Evolutionary conservation across 805 yeast genomes (phyloP), one percentile per base, ranked within the genome.

Genomic region (Lachancea sp.): DNA sequence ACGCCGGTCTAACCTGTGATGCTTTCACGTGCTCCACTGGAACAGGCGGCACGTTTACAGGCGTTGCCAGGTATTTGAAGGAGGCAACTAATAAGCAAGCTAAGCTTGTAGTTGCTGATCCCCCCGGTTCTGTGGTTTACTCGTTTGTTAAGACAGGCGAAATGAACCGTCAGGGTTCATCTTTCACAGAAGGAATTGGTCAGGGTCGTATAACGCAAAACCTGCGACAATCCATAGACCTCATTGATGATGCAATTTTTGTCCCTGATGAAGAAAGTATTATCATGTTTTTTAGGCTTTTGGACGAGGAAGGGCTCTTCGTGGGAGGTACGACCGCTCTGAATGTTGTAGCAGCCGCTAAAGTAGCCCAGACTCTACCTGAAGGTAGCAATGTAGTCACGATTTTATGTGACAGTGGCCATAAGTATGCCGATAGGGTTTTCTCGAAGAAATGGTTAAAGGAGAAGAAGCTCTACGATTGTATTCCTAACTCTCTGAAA

Each of bases 121-220:
- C 97, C 17, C 96, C 96, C 11, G 96, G 97, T 43, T 80, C 92
- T 3, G 84, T 83, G 36, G 71, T 89, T 34, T 85, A 84, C 65
- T 76, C 87, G 8, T 87, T 80, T 57, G 77, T 89, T 45, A 78
- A 76, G 45, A 69, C 83, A 4, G 77, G 78, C 13, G 90, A 90
- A 23, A 64, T 81, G 42, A 86, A 77, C 31, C 75, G 88, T 54
- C 71, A 74, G 1, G 97, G 97, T 22, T 77, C 86, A 3, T 83
- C 95, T 0, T 87, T 89, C 62, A 89, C 96, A 21, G 97, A 89
- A 66, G 97, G 97, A 23, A 87, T 89, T 65, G 97, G 97, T 21
- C 97, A 89, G 65, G 96, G 96, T 34, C 74, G 97, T 53, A 82
- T 89, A 53, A 89, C 96, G 5, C 82, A 75, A 47, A 89, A 89